These are phyloP conservation scores for Candida neerlandica DNA, from an alignment of 1,139 yeast genomes.

Conservation along the genomic window DNA sequence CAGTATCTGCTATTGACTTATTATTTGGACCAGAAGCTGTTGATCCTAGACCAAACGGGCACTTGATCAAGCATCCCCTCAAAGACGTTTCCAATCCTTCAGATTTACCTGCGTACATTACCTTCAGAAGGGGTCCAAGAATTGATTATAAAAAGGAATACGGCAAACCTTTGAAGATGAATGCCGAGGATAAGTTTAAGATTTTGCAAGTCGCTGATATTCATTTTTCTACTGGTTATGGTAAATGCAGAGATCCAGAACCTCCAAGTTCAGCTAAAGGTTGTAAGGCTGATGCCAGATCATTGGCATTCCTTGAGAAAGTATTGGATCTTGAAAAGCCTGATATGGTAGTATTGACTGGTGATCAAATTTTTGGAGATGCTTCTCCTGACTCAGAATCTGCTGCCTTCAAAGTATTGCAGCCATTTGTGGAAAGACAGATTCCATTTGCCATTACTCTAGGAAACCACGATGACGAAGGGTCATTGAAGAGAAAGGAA, in stretches of 20 bases:
- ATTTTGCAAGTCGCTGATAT: conserved; percentile 85
- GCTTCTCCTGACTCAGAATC: conserved; percentile 77
- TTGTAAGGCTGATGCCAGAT: conserved; percentile 77
- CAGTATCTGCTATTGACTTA: conserved; percentile 55
- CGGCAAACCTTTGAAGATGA: conserved; percentile 27
- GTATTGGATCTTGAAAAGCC: conserved; percentile 76
- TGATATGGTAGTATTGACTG: conserved; percentile 79
- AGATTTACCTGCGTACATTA: conserved; percentile 27
- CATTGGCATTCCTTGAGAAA: conserved; percentile 59
- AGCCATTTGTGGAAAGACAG: conserved; percentile 63
- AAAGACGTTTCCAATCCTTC: conserved; percentile 22
- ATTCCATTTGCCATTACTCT: conserved; percentile 78
- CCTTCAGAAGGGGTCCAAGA: conserved; percentile 32
- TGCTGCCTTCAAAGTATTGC: conserved; percentile 73
- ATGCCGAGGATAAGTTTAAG: conserved; percentile 57
- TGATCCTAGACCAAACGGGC: conserved; percentile 81
- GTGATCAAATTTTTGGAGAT: conserved; percentile 81
- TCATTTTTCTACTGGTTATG: conserved; percentile 78
- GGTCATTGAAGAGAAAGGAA: conserved; percentile 59
- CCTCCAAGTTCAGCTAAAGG: conserved; percentile 45
- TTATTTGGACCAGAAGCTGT: conserved; percentile 72
- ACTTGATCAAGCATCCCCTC: conserved; percentile 34
- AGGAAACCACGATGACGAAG: conserved; percentile 76
- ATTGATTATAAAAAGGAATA: conserved; percentile 25
- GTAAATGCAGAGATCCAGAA: conserved; percentile 71